Conservation (phyloP, 306 rosid genomes). For the Betula pendula region DNA sequence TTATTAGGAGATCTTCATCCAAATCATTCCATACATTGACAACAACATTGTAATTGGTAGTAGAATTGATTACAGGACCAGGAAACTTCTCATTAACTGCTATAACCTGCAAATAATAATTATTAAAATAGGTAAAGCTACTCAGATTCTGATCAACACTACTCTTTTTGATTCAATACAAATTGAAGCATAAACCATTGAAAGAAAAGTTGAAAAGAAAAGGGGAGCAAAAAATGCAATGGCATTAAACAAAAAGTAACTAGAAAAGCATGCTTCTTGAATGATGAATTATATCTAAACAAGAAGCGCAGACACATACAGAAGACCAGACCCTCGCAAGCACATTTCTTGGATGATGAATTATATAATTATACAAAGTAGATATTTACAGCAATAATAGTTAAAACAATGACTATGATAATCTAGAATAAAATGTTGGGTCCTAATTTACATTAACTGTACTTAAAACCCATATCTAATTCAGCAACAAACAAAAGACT, state of each 20-base stretch:
- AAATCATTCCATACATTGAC: constrained; percentile 68
- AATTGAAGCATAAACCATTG: background rate
- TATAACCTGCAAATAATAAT: constrained; percentile 60
- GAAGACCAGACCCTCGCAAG: background rate
- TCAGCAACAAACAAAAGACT: background rate
- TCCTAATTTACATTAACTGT: background rate
- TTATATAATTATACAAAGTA: background rate
- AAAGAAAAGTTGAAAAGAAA: background rate
- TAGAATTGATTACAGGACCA: constrained; percentile 68
- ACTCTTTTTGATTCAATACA: background rate
- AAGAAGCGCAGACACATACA: background rate
- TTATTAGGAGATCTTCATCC: constrained; percentile 71
- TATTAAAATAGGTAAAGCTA: background rate
- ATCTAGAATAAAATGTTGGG: background rate
- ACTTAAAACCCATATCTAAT: background rate
- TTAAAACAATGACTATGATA: background rate
- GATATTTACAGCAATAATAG: background rate
- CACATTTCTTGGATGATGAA: background rate
- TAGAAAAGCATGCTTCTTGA: background rate
- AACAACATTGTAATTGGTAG: constrained; percentile 69
- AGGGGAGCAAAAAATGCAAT: background rate
- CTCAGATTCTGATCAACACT: background rate
- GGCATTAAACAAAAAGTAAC: background rate
- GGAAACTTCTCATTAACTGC: constrained; percentile 74
- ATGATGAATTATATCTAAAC: no score